Conservation (phyloP, 768 basidiomycete genomes). For the Royoungia palumana region DNA sequence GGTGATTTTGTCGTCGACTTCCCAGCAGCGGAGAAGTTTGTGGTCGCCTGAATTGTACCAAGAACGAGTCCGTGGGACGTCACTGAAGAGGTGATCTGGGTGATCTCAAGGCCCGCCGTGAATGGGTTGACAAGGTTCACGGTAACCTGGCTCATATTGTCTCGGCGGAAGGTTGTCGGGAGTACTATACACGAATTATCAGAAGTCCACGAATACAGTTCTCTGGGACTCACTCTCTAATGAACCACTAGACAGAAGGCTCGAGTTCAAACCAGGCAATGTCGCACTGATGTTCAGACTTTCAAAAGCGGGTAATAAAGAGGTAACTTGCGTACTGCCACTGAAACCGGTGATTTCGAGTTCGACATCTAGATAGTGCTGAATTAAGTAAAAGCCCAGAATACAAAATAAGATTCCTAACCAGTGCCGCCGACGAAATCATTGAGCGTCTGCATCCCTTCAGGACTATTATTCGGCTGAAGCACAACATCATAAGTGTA, state of each 20-base stretch:
- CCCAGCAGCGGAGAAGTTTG: conserved; percentile 49
- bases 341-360: conserved; percentile 56
- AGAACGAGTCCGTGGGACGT: conserved; percentile 57
- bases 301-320: conserved; percentile 59
- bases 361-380: conserved; percentile 43
- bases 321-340: conserved; percentile 56
- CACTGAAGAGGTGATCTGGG: conserved; percentile 57
- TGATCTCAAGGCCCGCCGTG: conserved; percentile 55
- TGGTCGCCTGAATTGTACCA: conserved; percentile 55
- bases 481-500: conserved; percentile 4
- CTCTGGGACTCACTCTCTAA: conserved; percentile 42
- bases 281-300: conserved; percentile 52
- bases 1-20: conserved; percentile 58
- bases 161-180: conserved; percentile 55
- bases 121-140: conserved; percentile 68
- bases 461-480: conserved; percentile 57
- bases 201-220: background rate
- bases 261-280: conserved; percentile 58
- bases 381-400: background rate
- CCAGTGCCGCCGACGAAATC: conserved; percentile 65
- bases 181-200: conserved; percentile 44
- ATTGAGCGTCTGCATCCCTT: conserved; percentile 60
- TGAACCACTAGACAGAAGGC: conserved; percentile 53
- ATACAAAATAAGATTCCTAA: conserved; percentile 16
- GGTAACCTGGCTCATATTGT: conserved; percentile 63